These are phyloP conservation scores for Colletotrichum trifolii DNA, from an alignment of 2,329 filamentous ascomycete species.

Conservation along the genomic window DNA sequence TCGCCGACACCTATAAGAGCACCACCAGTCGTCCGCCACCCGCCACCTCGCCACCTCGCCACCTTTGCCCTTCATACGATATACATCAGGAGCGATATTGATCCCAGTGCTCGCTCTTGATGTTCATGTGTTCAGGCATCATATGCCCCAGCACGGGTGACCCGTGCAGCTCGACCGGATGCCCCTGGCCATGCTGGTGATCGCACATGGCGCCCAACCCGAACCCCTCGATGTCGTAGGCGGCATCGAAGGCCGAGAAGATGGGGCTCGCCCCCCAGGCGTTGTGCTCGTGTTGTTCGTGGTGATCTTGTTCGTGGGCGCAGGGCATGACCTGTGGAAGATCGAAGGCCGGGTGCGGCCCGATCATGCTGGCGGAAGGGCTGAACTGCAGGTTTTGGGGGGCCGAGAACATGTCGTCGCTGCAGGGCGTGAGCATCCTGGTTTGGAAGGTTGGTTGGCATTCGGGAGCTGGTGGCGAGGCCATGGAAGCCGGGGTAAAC, in stretches of 20 bases:
- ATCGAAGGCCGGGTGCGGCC: slow-evolving; percentile 44
- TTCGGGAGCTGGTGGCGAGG: slow-evolving; percentile 47
- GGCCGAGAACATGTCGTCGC: slow-evolving; percentile 57
- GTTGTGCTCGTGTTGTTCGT: slow-evolving; percentile 43
- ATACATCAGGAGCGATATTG: slow-evolving; percentile 29
- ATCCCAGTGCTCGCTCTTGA: slow-evolving; percentile 52
- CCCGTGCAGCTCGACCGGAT: slow-evolving; percentile 41
- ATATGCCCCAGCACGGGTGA: slow-evolving; percentile 41
- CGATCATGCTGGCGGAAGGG: slow-evolving; percentile 47
- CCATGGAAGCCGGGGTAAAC: slow-evolving; percentile 52
- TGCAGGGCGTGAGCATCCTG: slow-evolving; percentile 64
- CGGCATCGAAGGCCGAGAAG: slow-evolving; percentile 54
- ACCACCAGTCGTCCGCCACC: background rate
- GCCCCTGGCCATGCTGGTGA: slow-evolving; percentile 45
- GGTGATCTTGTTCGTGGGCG: slow-evolving; percentile 45
- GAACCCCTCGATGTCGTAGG: slow-evolving; percentile 51
- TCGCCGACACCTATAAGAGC: slow-evolving; percentile 17
- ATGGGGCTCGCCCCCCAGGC: slow-evolving; percentile 48
- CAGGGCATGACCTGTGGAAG: slow-evolving; percentile 40
- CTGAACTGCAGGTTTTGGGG: slow-evolving; percentile 46
- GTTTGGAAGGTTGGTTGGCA: slow-evolving; percentile 45
- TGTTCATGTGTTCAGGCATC: slow-evolving; percentile 42
- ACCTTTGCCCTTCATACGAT: background rate
- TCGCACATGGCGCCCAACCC: slow-evolving; percentile 47
- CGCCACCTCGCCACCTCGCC: no score